phyloP scores from a whole-genome alignment of 2,329 filamentous ascomycete species.

The Pyricularia sp. region DNA sequence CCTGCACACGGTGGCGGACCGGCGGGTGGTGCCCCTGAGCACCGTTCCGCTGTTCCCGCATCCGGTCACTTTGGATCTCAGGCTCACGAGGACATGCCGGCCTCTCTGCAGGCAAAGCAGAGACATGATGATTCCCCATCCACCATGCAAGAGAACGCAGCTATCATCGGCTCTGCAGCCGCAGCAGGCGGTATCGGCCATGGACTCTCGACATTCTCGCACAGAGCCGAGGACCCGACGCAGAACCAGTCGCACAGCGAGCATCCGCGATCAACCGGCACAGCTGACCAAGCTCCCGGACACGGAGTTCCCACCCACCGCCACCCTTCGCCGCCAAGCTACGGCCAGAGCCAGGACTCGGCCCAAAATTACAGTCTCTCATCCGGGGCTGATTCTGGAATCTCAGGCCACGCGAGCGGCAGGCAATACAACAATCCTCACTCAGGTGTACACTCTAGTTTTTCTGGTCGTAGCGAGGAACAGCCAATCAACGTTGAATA shows the following conservation, averaged over 20 bases:
- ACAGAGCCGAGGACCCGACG: background rate
- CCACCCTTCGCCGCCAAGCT: background rate
- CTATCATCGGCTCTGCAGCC: background rate
- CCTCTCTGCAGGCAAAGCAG: background rate
- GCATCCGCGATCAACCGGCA: background rate
- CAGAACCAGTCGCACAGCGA: background rate
- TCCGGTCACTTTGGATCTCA: background rate
- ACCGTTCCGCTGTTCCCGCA: background rate
- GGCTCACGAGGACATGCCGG: background rate
- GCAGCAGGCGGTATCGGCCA: background rate
- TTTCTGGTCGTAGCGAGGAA: background rate
- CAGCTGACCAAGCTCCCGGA: background rate
- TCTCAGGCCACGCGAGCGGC: background rate
- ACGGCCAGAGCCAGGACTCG: background rate
- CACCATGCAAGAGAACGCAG: background rate
- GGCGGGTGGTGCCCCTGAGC: background rate
- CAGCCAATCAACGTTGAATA: background rate
- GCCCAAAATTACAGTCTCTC: background rate
- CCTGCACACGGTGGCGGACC: slow-evolving; percentile 3
- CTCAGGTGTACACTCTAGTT: background rate
- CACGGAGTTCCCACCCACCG: background rate
- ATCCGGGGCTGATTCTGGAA: background rate
- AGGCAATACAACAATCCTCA: background rate
- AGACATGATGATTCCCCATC: background rate
- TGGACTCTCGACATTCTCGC: background rate